Conservation (phyloP, 2,329 filamentous ascomycete genomes). For the Xylariaceae sp. region DNA sequence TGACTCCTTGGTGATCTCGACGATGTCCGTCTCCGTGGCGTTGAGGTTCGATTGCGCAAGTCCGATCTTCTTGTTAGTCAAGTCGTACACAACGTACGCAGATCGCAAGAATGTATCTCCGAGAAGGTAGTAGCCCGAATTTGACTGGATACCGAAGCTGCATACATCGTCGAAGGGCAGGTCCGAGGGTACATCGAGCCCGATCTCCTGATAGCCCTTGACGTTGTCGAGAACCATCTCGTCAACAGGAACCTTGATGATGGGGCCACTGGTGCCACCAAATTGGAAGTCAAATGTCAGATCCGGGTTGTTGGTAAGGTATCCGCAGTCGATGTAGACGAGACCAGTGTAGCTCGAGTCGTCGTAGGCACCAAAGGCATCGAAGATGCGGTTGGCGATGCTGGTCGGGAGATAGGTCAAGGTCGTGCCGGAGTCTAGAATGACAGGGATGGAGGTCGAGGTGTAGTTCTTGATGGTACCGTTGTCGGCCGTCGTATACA, state of each 20-base stretch:
- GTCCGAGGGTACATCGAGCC: slow-evolving; percentile 20
- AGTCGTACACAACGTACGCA: slow-evolving; percentile 53
- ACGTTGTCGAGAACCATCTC: slow-evolving; percentile 38
- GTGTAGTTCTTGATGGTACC: slow-evolving; percentile 24
- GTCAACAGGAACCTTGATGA: slow-evolving; percentile 29
- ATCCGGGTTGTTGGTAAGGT: slow-evolving; percentile 25
- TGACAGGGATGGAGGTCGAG: slow-evolving; percentile 35
- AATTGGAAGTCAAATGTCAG: slow-evolving; percentile 38
- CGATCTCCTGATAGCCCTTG: slow-evolving; percentile 15
- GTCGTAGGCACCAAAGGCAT: slow-evolving; percentile 33
- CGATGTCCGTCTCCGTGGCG: slow-evolving; percentile 37
- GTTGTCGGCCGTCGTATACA: slow-evolving; percentile 34
- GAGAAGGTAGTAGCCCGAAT: slow-evolving; percentile 35
- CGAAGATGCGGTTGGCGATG: slow-evolving; percentile 37
- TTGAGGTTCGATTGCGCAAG: slow-evolving; percentile 51
- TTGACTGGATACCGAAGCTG: slow-evolving; percentile 49
- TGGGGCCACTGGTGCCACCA: slow-evolving; percentile 28
- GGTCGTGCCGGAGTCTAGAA: slow-evolving; percentile 68
- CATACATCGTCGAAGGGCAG: slow-evolving; percentile 42
- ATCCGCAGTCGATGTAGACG: slow-evolving; percentile 37
- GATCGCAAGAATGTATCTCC: slow-evolving; percentile 45
- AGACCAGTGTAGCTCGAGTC: slow-evolving; percentile 31
- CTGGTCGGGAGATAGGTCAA: slow-evolving; percentile 56
- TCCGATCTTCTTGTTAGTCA: slow-evolving; percentile 45
- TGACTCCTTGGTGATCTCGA: slow-evolving; percentile 38